Conservation (phyloP, 352 stramenopile species). For the Phytopythium mirpurense region DNA sequence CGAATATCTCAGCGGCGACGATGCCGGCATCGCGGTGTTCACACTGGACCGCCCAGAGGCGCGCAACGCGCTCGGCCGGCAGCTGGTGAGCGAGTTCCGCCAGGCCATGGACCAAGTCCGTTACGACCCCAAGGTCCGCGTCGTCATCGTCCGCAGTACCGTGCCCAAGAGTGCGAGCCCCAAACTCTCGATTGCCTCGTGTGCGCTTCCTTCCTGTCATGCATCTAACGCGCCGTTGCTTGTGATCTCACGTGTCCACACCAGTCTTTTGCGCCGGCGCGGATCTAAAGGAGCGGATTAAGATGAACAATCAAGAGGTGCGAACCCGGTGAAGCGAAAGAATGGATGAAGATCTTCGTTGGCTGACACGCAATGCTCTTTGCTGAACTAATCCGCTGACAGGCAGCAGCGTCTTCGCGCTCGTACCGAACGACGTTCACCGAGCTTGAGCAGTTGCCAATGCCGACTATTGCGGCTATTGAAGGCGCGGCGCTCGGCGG, state of each 20-base stretch:
- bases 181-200: background rate
- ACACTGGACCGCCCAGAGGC: conserved; percentile 71
- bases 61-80: conserved; percentile 69
- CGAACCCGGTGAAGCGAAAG: background rate
- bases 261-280: conserved; percentile 87
- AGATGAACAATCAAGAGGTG: conserved; percentile 86
- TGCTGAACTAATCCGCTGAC: background rate
- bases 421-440: conserved; percentile 81
- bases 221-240: too few relatives aligned
- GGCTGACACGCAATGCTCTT: background rate
- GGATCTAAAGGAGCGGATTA: conserved; percentile 87
- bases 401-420: conserved; percentile 29
- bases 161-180: conserved; percentile 41
- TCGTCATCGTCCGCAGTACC: conserved; percentile 73
- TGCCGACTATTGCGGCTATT: conserved; percentile 91
- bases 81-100: conserved; percentile 81
- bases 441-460: conserved; percentile 83
- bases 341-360: background rate
- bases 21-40: conserved; percentile 63
- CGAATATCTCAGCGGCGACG: conserved; percentile 47
- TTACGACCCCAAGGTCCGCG: conserved; percentile 62
- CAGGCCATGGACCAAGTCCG: conserved; percentile 60
- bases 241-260: too few relatives aligned
- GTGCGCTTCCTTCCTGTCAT: too few relatives aligned
- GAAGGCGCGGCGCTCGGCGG: conserved; percentile 89